Evolutionary conservation across 192 early-diverging fungal genomes (phyloP).

Genomic region (Entomortierella parvispora): DNA sequence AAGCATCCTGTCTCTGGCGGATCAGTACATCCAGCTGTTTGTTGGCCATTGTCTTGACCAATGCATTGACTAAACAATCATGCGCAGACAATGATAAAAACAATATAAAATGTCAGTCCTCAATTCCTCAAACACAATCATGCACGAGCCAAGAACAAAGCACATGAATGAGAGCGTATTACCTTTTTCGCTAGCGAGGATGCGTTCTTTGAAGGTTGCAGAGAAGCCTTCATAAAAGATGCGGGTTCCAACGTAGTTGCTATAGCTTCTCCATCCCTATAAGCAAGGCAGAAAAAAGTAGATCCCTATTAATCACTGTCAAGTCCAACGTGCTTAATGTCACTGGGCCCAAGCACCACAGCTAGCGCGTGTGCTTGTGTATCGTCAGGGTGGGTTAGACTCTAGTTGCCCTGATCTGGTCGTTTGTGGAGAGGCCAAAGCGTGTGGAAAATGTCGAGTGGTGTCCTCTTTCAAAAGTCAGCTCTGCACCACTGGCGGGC

Average conservation of each 20-base stretch:
- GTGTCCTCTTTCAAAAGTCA: too few species aligned
- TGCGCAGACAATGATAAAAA: background rate
- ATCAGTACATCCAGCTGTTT: conserved; percentile 38
- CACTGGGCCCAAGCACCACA: too few species aligned
- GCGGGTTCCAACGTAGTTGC: conserved; percentile 75
- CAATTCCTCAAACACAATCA: background rate
- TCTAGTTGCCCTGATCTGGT: too few species aligned
- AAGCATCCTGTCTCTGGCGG: conserved; percentile 40
- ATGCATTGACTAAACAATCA: conserved; percentile 9
- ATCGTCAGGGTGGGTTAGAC: too few species aligned
- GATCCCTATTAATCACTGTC: background rate
- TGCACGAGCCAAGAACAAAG: background rate
- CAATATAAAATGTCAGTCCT: background rate
- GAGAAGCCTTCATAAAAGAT: conserved; percentile 77
- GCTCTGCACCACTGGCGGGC: too few species aligned
- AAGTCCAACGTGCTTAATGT: too few species aligned
- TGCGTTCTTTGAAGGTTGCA: conserved; percentile 66
- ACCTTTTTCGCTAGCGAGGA: conserved; percentile 68
- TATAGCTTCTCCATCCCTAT: conserved; percentile 85
- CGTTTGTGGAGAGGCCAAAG: too few species aligned
- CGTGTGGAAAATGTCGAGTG: too few species aligned
- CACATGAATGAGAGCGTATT: conserved; percentile 10
- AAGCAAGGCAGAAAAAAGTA: background rate
- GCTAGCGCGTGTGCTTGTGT: too few species aligned
- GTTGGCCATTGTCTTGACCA: conserved; percentile 42